Evolutionary conservation across 345 rosid species (phyloP).

Genomic region (Eucalyptus decipiens): DNA sequence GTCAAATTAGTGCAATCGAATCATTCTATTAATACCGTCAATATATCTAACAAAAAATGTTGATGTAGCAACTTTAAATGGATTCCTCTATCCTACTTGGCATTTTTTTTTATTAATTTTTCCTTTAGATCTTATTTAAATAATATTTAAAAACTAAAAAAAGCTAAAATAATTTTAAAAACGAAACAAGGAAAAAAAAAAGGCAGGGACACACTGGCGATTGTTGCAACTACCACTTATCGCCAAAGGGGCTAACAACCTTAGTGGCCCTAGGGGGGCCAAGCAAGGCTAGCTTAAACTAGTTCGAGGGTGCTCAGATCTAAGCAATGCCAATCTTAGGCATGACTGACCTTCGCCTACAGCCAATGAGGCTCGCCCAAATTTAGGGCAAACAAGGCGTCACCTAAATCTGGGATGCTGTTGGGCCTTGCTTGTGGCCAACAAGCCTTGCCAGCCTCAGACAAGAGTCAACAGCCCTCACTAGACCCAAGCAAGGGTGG

Average conservation of each 20-base stretch:
- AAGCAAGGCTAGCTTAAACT: fast-evolving
- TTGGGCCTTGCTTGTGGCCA: no score
- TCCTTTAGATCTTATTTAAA: no score
- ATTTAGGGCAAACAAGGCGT: no score
- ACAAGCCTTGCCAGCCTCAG: fast-evolving
- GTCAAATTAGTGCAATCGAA: fast-evolving
- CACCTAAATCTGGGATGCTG: no score
- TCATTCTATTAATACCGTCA: fast-evolving
- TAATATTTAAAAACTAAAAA: no score
- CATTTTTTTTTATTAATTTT: no score
- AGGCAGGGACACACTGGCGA: fast-evolving
- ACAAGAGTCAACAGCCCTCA: fast-evolving
- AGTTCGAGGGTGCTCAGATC: fast-evolving
- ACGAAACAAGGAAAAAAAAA: fast-evolving
- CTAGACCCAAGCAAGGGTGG: fast-evolving
- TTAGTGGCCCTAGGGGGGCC: fast-evolving
- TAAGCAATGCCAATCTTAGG: no score
- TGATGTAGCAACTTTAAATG: no score
- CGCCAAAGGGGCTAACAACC: fast-evolving
- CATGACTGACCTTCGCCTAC: no score
- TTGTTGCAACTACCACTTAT: fast-evolving
- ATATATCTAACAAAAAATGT: fast-evolving
- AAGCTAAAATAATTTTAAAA: no score
- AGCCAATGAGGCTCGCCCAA: fast-evolving
- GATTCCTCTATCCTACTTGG: no score